Conservation (phyloP, 345 rosid genomes). For the Rhodomyrtus tomentosa region DNA sequence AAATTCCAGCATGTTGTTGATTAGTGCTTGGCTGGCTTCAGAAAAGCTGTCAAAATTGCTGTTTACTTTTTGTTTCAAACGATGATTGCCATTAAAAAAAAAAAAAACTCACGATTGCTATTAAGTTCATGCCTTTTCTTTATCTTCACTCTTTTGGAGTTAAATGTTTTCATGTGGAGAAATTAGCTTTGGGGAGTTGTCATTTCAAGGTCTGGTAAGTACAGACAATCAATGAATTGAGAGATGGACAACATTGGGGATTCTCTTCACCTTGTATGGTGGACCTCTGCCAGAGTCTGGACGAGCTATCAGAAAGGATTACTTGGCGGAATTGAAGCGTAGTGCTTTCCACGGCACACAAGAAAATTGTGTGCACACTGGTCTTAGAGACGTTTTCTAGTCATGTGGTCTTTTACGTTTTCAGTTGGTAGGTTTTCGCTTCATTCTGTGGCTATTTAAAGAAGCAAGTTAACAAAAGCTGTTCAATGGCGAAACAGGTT, state of each 20-base stretch:
- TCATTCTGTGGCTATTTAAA: neutral
- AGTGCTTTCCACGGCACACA: neutral
- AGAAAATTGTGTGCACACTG: neutral
- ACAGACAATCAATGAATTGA: neutral
- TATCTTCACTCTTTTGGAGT: neutral
- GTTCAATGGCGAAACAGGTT: slow-evolving; percentile 29
- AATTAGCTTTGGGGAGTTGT: neutral
- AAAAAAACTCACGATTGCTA: neutral
- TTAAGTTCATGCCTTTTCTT: neutral
- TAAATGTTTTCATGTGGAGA: neutral
- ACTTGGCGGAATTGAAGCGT: neutral
- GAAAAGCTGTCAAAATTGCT: neutral
- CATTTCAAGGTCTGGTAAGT: neutral
- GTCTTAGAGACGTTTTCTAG: neutral
- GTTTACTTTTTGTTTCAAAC: neutral
- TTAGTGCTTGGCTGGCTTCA: neutral
- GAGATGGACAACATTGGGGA: neutral
- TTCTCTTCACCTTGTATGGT: neutral
- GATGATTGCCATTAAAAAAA: no score
- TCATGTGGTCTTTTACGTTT: neutral
- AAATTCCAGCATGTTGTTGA: neutral
- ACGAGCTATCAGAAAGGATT: neutral
- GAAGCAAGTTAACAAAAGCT: neutral
- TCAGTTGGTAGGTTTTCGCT: neutral
- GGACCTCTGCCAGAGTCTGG: neutral